Conservation (phyloP, 768 basidiomycete genomes). For the Grammothele lineata region DNA sequence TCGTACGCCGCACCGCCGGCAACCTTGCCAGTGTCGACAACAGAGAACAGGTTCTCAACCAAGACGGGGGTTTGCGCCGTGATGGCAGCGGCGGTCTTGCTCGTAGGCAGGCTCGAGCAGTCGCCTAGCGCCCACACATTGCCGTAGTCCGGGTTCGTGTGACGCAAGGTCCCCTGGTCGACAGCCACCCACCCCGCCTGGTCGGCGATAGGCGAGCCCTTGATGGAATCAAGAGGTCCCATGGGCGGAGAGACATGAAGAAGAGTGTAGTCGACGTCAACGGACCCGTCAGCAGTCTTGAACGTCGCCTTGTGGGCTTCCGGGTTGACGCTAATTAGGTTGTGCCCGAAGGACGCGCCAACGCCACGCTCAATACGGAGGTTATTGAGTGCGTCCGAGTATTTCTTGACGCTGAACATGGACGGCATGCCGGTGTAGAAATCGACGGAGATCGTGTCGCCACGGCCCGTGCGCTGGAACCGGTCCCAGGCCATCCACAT, state of each 20-base stretch:
- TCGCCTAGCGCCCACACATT: conserved; percentile 95
- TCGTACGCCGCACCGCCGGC: conserved; percentile 73
- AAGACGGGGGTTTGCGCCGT: conserved; percentile 89
- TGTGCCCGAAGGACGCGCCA: conserved; percentile 76
- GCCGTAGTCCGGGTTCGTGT: conserved; percentile 69
- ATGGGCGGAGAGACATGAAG: conserved; percentile 90
- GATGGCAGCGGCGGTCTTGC: conserved; percentile 95
- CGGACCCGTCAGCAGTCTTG: conserved; percentile 66
- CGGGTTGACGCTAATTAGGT: conserved; percentile 72
- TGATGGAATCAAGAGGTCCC: conserved; percentile 83
- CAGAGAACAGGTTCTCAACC: conserved; percentile 79
- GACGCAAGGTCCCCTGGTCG: conserved; percentile 74
- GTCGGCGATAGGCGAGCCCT: conserved; percentile 74
- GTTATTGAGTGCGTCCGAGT: conserved; percentile 79
- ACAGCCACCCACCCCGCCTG: conserved; percentile 88
- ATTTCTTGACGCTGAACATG: conserved; percentile 98
- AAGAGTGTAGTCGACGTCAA: conserved; percentile 74
- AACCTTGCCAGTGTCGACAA: conserved; percentile 69
- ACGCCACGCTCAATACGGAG: conserved; percentile 78
- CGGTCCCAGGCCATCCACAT: conserved; percentile 98
- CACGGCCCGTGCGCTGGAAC: conserved; percentile 56
- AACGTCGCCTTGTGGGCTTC: conserved; percentile 80
- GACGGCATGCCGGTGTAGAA: conserved; percentile 91
- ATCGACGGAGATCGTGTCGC: conserved; percentile 55
- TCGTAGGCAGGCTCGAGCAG: conserved; percentile 86